Conservation (phyloP, 805 yeast species). For the Candida tallmaniae region DNA sequence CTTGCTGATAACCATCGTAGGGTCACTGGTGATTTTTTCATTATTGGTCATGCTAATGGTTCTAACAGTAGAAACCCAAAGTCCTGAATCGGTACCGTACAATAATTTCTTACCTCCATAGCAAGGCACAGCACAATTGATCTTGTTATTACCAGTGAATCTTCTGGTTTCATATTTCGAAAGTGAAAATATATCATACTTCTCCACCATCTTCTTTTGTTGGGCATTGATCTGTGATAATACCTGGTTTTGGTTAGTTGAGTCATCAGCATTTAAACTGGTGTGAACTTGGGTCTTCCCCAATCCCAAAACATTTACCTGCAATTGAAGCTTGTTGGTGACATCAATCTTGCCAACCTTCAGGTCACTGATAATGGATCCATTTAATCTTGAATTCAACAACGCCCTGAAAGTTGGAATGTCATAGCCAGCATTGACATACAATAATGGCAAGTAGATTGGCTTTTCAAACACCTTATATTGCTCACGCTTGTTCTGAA, state of each 20-base stretch:
- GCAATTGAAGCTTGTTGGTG: constrained; percentile 36
- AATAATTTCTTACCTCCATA: constrained; percentile 90
- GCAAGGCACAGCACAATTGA: constrained; percentile 88
- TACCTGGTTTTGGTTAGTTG: constrained; percentile 69
- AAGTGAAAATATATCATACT: constrained; percentile 75
- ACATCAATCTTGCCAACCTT: constrained; percentile 20
- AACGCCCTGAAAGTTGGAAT: constrained; percentile 54
- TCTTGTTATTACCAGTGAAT: constrained; percentile 69
- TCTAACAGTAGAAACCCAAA: constrained; percentile 73
- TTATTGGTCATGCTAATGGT: constrained; percentile 48
- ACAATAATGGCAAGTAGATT: constrained; percentile 72
- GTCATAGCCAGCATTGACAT: constrained; percentile 74
- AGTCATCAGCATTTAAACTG: constrained; percentile 48
- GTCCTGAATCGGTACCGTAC: constrained; percentile 90
- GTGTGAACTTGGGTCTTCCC: constrained; percentile 54
- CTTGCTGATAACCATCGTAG: constrained; percentile 69
- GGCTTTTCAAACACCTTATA: constrained; percentile 89
- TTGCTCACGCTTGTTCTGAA: constrained; percentile 85
- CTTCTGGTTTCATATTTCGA: constrained; percentile 70
- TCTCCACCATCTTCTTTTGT: constrained; percentile 64
- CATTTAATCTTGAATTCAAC: constrained; percentile 29
- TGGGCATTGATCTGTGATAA: constrained; percentile 76
- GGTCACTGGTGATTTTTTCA: constrained; percentile 57
- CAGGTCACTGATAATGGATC: constrained; percentile 35
- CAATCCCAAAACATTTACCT: constrained; percentile 48